A percentile compares a stretch with the other conserved stretches of the same genome.
Conservation (phyloP, 768 basidiomycete genomes). For the Kwoniella bestiolae region DNA sequence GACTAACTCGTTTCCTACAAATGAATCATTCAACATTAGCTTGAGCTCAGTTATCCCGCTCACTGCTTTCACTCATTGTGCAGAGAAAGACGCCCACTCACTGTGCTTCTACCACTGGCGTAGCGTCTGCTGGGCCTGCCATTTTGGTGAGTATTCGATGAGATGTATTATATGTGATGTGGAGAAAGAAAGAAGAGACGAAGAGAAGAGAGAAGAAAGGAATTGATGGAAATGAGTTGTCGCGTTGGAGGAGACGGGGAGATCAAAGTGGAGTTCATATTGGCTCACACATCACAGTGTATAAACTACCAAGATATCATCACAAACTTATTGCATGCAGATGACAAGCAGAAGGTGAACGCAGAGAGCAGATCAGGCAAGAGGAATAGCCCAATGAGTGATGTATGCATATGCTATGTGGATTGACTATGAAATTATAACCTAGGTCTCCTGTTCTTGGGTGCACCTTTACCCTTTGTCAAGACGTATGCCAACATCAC, state of each 20-base stretch:
- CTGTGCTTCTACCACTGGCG: slow-evolving; percentile 51
- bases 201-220: slow-evolving; percentile 9
- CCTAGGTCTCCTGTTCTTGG: slow-evolving; percentile 11
- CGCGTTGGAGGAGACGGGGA: slow-evolving; percentile 4
- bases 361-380: background rate
- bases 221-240: slow-evolving; percentile 6
- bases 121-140: slow-evolving; percentile 48
- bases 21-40: background rate
- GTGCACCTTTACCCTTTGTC: slow-evolving; percentile 29
- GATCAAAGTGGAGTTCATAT: too few species aligned
- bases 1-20: slow-evolving; percentile 45
- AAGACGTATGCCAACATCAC: slow-evolving; percentile 64
- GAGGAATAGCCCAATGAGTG: background rate
- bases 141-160: slow-evolving; percentile 15
- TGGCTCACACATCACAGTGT: too few species aligned
- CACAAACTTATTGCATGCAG: background rate
- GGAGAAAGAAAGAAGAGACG: slow-evolving; percentile 5
- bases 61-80: background rate
- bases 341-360: background rate
- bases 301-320: too few species aligned
- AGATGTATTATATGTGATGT: background rate
- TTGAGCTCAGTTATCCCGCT: background rate
- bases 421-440: slow-evolving; percentile 2
- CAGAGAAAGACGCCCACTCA: slow-evolving; percentile 20
- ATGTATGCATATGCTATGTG: slow-evolving; percentile 23